These are phyloP conservation scores for Puccinia novopanici DNA, from an alignment of 1,284 basidiomycete species.

Conservation along the genomic window DNA sequence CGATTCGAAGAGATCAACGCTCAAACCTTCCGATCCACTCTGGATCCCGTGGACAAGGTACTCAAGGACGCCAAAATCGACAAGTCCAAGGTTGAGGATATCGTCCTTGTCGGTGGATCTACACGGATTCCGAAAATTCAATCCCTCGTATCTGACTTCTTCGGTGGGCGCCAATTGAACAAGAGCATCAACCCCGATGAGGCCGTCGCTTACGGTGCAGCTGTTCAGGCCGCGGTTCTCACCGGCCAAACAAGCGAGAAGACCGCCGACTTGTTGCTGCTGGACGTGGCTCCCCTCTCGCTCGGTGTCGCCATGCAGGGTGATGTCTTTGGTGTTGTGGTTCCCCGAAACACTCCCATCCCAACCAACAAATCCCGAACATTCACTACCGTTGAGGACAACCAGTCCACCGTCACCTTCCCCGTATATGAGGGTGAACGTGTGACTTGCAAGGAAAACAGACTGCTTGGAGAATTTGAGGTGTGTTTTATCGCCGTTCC, in stretches of 20 bases:
- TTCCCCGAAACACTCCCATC: slow-evolving; percentile 95
- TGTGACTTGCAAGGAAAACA: slow-evolving; percentile 94
- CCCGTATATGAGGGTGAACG: slow-evolving; percentile 98
- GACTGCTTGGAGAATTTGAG: slow-evolving; percentile 95
- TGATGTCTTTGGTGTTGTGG: slow-evolving; percentile 93
- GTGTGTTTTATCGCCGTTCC: neutral
- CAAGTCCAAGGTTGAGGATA: slow-evolving; percentile 94
- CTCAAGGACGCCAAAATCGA: slow-evolving; percentile 98
- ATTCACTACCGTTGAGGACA: slow-evolving; percentile 97
- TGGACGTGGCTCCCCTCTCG: slow-evolving; percentile 92
- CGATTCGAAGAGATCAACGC: slow-evolving; percentile 99
- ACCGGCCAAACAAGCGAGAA: slow-evolving; percentile 95
- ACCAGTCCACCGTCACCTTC: slow-evolving; percentile 85
- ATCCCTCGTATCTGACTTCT: slow-evolving; percentile 95
- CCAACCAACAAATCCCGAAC: slow-evolving; percentile 93
- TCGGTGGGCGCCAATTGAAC: slow-evolving; percentile 94
- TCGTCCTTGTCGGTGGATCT: slow-evolving; percentile 98
- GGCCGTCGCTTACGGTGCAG: slow-evolving; percentile 71
- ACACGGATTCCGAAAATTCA: slow-evolving; percentile 99
- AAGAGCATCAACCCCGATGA: slow-evolving; percentile 72
- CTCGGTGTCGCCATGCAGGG: slow-evolving; percentile 98
- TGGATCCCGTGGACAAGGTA: slow-evolving; percentile 98
- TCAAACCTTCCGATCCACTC: slow-evolving; percentile 86
- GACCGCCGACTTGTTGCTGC: slow-evolving; percentile 88
- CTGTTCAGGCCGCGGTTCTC: slow-evolving; percentile 93